Conservation (phyloP, 176 grass and related monocot genomes). For the bread wheat (Triticum aestivum) region IWGSC_CS_RefSeq_v2.1 NC_057794.1:592867613-592868112, state of each 20-base stretch:
- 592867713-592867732: slow-evolving; percentile 34
- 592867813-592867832: slow-evolving; percentile 52
- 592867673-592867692: slow-evolving; percentile 24
- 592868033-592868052: slow-evolving; percentile 48
- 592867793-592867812: slow-evolving; percentile 91
- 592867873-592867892: slow-evolving; percentile 32
- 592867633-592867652: slow-evolving; percentile 44
- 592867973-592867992: slow-evolving; percentile 55
- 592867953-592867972: slow-evolving; percentile 33
- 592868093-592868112: slow-evolving; percentile 20
- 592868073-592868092: neutral
- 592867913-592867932: slow-evolving; percentile 59
- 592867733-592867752: slow-evolving; percentile 55
- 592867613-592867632: slow-evolving; percentile 60
- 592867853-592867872: slow-evolving; percentile 41
- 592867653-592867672: slow-evolving; percentile 30
- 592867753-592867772: slow-evolving; percentile 54
- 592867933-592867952: slow-evolving; percentile 45
- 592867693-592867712: neutral
- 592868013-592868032: slow-evolving; percentile 92
- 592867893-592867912: slow-evolving; percentile 68
- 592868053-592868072: neutral
- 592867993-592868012: slow-evolving; percentile 90
- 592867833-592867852: neutral
- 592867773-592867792: slow-evolving; percentile 76